These are phyloP conservation scores for Aspergillus aculeatinus DNA, from an alignment of 2,329 filamentous ascomycete species.

Conservation along the genomic window DNA sequence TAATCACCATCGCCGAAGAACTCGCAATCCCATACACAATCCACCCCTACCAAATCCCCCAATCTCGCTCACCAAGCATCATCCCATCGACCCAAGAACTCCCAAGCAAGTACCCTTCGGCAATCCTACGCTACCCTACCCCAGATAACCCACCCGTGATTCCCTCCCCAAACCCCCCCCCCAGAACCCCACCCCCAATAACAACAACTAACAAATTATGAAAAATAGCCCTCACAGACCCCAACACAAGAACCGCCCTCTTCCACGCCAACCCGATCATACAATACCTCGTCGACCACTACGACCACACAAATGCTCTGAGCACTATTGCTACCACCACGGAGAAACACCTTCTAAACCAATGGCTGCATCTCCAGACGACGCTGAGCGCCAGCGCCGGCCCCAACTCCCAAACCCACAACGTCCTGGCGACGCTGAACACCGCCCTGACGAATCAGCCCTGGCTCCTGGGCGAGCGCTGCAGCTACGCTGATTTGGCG, in stretches of 20 bases:
- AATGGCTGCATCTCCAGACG: conserved; percentile 8
- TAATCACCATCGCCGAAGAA: neutral
- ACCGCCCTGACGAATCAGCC: neutral
- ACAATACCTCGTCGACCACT: conserved; percentile 43
- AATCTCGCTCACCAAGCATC: too few relatives aligned
- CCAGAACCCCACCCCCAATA: neutral
- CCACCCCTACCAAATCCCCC: too few relatives aligned
- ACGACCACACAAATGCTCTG: neutral
- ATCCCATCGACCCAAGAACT: too few relatives aligned
- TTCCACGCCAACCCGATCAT: conserved; percentile 48
- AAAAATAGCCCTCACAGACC: neutral
- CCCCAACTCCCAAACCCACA: neutral
- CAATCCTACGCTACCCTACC: too few relatives aligned
- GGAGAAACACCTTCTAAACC: neutral
- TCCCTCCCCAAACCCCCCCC: neutral
- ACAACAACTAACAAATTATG: neutral
- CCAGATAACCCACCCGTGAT: too few relatives aligned
- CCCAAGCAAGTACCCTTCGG: too few relatives aligned
- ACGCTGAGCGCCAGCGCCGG: neutral
- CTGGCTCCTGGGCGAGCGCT: conserved; percentile 6
- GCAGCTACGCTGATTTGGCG: conserved; percentile 1
- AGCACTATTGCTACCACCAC: neutral
- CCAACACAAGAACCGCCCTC: neutral
- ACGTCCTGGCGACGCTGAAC: neutral
- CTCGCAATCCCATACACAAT: neutral